A percentile compares a stretch with the other conserved stretches of the same genome.
phyloP scores from a whole-genome alignment of 495 filamentous ascomycete species.

The Podospora pseudocomata region DNA sequence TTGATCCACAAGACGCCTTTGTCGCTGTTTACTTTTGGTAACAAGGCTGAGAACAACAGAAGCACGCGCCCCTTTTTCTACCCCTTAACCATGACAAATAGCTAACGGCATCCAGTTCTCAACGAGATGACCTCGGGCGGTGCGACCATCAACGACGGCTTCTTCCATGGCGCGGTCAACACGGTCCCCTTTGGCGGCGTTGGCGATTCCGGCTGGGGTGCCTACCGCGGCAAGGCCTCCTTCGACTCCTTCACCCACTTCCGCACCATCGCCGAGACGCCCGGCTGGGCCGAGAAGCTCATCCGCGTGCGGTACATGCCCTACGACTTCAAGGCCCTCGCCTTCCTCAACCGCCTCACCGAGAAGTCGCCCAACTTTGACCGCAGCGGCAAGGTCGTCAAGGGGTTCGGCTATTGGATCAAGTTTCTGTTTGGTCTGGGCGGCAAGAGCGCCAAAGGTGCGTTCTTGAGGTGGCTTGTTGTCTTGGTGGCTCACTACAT shows the following conservation, averaged over 20 bases:
- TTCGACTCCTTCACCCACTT: conserved; percentile 86
- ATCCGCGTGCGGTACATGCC: conserved; percentile 79
- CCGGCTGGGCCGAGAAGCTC: conserved; percentile 74
- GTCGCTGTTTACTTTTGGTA: conserved; percentile 79
- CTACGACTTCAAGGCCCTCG: conserved; percentile 52
- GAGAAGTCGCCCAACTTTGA: conserved; percentile 74
- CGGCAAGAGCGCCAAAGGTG: conserved; percentile 43
- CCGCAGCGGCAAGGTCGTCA: conserved; percentile 61
- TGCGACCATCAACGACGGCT: conserved; percentile 76
- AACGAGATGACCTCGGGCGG: conserved; percentile 69
- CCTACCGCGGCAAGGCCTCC: conserved; percentile 76
- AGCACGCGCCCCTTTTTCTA: conserved; percentile 37
- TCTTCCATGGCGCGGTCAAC: conserved; percentile 71
- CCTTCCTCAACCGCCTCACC: conserved; percentile 55
- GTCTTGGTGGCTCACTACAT: conserved; percentile 31
- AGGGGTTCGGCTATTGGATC: conserved; percentile 47
- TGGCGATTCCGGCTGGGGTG: conserved; percentile 76
- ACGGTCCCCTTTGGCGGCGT: conserved; percentile 88
- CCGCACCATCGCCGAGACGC: conserved; percentile 69
- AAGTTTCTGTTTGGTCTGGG: conserved; percentile 45
- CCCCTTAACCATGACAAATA: not conserved
- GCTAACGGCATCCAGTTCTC: conserved; percentile 47
- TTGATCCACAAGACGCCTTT: conserved; percentile 75
- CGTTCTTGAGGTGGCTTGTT: conserved; percentile 46
- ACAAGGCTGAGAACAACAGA: conserved; percentile 65